Percentiles rank a stretch among this genome's conserved stretches.
These are phyloP conservation scores for Geosmithia putterillii DNA, from an alignment of 2,329 filamentous ascomycete species.

Conservation along the genomic window DNA sequence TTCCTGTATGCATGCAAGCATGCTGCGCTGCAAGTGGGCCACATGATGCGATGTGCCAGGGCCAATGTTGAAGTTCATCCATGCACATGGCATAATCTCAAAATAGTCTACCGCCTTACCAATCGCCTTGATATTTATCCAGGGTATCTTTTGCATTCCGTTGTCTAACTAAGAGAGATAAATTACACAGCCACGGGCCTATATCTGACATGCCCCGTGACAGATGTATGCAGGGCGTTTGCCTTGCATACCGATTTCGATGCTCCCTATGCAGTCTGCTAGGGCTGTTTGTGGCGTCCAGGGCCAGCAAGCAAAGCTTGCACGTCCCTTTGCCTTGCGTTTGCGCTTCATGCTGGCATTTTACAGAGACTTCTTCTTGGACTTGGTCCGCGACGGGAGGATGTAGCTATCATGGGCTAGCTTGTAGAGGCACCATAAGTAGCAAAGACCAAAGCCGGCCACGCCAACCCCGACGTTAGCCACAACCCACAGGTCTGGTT, in stretches of 20 bases:
- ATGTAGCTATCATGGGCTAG: constrained; percentile 47
- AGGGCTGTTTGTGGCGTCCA: background rate
- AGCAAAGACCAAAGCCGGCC: constrained; percentile 74
- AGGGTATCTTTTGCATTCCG: background rate
- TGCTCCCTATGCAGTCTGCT: background rate
- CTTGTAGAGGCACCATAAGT: constrained; percentile 79
- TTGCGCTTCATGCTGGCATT: background rate
- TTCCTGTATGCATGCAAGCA: background rate
- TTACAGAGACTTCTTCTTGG: constrained; percentile 22
- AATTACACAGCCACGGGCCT: background rate
- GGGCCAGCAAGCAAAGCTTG: background rate
- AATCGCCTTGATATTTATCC: background rate
- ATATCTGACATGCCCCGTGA: background rate
- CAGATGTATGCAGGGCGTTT: background rate
- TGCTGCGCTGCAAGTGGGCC: background rate
- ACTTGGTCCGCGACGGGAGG: constrained; percentile 17
- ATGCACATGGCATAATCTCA: background rate
- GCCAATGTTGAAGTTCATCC: background rate
- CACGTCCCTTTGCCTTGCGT: background rate
- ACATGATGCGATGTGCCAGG: background rate
- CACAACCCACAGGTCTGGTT: constrained; percentile 92
- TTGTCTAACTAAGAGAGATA: background rate
- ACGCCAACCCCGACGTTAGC: constrained; percentile 79
- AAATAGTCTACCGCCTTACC: too few relatives aligned
- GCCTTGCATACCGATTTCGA: background rate